Evolutionary conservation across 2,329 filamentous ascomycete genomes (phyloP), one percentile per base, ranked within the genome.

Genomic region (Colletotrichum simmondsii): DNA sequence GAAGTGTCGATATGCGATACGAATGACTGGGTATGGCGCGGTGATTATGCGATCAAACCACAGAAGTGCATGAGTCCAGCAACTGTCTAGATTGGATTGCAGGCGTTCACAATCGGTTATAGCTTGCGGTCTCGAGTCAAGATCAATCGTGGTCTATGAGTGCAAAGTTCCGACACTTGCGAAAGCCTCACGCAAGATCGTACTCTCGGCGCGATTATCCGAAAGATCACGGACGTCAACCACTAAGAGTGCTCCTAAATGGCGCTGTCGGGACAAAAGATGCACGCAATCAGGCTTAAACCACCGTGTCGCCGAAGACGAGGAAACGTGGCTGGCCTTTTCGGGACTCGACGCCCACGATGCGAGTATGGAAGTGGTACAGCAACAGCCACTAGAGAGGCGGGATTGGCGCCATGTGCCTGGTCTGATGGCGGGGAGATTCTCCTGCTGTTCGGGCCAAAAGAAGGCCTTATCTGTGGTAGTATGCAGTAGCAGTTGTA

Each of bases 331-430:
- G 53, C 11, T 49, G 42, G 3, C 19, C 42, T 49, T 49, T 49
- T 22, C 42, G 19, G 42, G 42, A 22, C 59, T 26, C 7, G 19
- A 19, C 37, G 46, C 14, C 1, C 8, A 16, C 12, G 19, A 63
- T 32, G 37, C 12, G 22, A 19, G 11, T 35, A 35, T 35, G 10
- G 11, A 35, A 35, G 32, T 35, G 32, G 4, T 35, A 35, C 32
- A 35, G 32, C n/a, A 11, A 30, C 60, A 65, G 56, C 66, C 70
- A 72, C 60, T 72, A 60, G 61, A 28, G 70, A 65, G 30, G 70
- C 70, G 60, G 60, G 66, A 70, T 65, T 65, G 37, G 60, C 70
- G 70, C 70, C 70, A 70, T 70, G 70, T 72, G 70, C 66, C 10
- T 56, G 26, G 54, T 19, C 54, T 28, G 60, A 35, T 32, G 70